Evolutionary conservation across 306 rosid species (phyloP), one percentile per base, ranked within the genome.

Genomic region (Trifolium pratense): DNA sequence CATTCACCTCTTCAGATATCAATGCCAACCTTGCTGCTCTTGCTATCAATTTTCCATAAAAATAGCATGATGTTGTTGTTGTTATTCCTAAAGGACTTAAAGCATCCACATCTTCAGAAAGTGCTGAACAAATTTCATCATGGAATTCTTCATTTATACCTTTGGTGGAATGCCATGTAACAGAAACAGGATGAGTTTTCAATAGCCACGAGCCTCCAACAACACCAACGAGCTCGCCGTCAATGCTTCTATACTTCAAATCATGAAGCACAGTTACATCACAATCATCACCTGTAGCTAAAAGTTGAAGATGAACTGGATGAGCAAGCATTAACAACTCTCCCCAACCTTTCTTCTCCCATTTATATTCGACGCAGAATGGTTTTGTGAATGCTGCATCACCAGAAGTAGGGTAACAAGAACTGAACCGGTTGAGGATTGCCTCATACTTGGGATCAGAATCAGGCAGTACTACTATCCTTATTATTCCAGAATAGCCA

Each of bases 291-390:
- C 0, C 78, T 53, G 69, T 8, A 11, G 82, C 29, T 10, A 93
- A 58, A 7, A 93, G 89, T 26, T 81, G 73, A 39, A 87, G 80
- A 81, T 91, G 98, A 17, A 93, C 88, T 76, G 96, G 98, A 59
- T 93, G 96, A n/a, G 98, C 96, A 1, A 93, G 88, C 80, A 93
- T 85, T 39, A 93, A 78, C 89, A 93, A 74, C 64, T 89, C 90
- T 0, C 97, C 97, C 84, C 87, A 84, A 4, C 94, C 92, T 68
- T 77, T 88, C 86, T 76, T 91, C 68, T 82, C 85, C 92, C 92
- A 93, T 67, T 70, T 84, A 36, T 93, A 93, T 65, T 85, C 89
- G 67, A 91, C 82, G 46, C 70, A 57, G 40, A 78, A 93, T 9
- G 96, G 91, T 53, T 78, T 81, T 1, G 85, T 76, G 59, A 93